These are phyloP conservation scores for Suillus subalutaceus DNA, from an alignment of 768 basidiomycete genomes.

Conservation along the genomic window DNA sequence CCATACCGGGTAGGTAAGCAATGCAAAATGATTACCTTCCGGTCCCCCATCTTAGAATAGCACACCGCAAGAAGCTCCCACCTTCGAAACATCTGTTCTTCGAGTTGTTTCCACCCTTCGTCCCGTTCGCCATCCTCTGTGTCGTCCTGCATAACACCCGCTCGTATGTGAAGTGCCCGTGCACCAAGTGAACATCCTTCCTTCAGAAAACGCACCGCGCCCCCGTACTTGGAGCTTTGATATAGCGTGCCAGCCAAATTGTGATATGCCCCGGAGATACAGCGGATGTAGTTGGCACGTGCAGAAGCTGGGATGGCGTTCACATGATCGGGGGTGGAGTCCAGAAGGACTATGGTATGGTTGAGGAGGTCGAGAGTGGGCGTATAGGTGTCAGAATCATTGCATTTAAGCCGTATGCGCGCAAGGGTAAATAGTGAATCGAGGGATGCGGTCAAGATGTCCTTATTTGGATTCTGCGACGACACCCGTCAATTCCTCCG, in stretches of 20 bases:
- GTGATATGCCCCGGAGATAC: constrained; percentile 72
- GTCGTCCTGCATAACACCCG: constrained; percentile 11
- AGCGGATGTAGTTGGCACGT: constrained; percentile 61
- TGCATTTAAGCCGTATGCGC: constrained; percentile 41
- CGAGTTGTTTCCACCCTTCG: constrained; percentile 58
- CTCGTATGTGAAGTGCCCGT: constrained; percentile 43
- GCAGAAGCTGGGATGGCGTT: constrained; percentile 28
- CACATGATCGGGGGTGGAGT: constrained; percentile 14
- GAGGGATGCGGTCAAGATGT: constrained; percentile 46
- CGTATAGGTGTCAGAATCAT: constrained; percentile 50
- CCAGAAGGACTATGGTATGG: constrained; percentile 39
- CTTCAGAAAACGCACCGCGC: constrained; percentile 68
- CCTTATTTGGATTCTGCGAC: constrained; percentile 30
- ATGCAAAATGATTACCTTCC: constrained; percentile 52
- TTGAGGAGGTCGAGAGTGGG: constrained; percentile 49
- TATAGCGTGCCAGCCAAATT: constrained; percentile 73
- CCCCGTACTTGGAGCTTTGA: constrained; percentile 60
- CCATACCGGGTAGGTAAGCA: constrained; percentile 12
- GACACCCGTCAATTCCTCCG: neutral
- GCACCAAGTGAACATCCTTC: constrained; percentile 60
- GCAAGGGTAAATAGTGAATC: constrained; percentile 62
- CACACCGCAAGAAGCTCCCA: constrained; percentile 86
- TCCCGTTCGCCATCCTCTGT: constrained; percentile 31
- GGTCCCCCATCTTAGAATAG: constrained; percentile 75
- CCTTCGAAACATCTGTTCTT: constrained; percentile 66